A percentile compares a stretch with the other conserved stretches of the same genome.
Evolutionary conservation across 116 monocot species (phyloP).

Genomic region (Iris pallida): DNA sequence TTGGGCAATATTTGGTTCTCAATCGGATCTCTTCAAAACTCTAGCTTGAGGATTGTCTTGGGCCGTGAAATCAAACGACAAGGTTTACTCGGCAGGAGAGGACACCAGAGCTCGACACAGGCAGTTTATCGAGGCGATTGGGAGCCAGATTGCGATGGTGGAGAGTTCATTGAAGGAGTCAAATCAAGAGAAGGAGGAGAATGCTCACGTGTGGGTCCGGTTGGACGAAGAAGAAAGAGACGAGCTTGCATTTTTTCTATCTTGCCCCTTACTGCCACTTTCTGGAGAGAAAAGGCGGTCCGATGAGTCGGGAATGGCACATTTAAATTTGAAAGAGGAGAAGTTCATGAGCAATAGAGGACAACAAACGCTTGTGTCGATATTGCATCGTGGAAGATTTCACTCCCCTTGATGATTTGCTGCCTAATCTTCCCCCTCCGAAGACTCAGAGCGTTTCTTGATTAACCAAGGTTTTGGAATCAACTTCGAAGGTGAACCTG

Average conservation of each 20-base stretch:
- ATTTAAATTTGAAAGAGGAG: conserved; percentile 15
- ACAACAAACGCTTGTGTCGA: conserved; percentile 39
- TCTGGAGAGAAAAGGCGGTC: conserved; percentile 14
- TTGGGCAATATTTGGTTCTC: not conserved
- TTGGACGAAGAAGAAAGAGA: conserved; percentile 47
- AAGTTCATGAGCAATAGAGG: conserved; percentile 42
- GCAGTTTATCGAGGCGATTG: conserved; percentile 37
- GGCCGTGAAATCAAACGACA: conserved; percentile 24
- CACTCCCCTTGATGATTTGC: conserved; percentile 30
- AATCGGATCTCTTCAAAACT: not conserved
- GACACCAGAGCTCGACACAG: conserved; percentile 29
- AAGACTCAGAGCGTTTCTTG: conserved; percentile 44
- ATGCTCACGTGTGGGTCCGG: conserved; percentile 20
- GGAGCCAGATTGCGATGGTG: conserved; percentile 18
- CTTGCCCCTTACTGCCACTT: conserved; percentile 14
- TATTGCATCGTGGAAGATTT: conserved; percentile 47
- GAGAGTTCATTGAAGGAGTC: conserved; percentile 31
- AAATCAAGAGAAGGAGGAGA: conserved; percentile 3
- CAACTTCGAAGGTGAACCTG: conserved; percentile 50
- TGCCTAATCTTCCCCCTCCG: conserved; percentile 26
- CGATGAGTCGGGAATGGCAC: conserved; percentile 14
- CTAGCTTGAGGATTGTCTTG: conserved; percentile 41
- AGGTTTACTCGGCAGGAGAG: conserved; percentile 16
- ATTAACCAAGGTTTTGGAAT: conserved; percentile 33
- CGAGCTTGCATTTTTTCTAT: conserved; percentile 42